These are phyloP conservation scores for Backusella australiensis DNA, from an alignment of 192 early-diverging fungal genomes.

Conservation along the genomic window DNA sequence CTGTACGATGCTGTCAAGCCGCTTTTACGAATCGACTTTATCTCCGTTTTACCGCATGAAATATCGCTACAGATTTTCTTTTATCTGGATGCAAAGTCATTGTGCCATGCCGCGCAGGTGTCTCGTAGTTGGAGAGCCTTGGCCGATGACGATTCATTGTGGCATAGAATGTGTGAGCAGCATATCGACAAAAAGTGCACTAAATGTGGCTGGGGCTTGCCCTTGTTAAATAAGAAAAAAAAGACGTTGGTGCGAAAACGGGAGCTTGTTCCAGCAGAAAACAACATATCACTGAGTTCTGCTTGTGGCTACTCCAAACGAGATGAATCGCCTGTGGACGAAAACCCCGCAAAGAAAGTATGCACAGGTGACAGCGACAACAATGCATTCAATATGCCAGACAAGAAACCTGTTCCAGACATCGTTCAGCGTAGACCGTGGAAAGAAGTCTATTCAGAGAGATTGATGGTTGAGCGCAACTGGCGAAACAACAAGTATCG, in stretches of 20 bases:
- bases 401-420: not conserved
- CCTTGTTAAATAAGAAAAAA: constrained; percentile 71
- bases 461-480: constrained; percentile 88
- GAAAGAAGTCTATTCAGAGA: constrained; percentile 95
- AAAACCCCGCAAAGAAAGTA: not conserved
- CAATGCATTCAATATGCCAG: not conserved
- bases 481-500: constrained; percentile 85
- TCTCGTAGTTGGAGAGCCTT: constrained; percentile 74
- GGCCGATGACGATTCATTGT: constrained; percentile 93
- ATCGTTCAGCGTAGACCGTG: constrained; percentile 64
- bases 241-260: not conserved
- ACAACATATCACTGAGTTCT: constrained; percentile 12
- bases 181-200: constrained; percentile 95
- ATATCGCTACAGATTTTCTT: constrained; percentile 82
- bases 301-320: constrained; percentile 8
- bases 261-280: constrained; percentile 21
- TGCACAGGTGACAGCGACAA: not conserved
- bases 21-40: constrained; percentile 80
- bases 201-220: constrained; percentile 97
- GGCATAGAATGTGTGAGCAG: constrained; percentile 97
- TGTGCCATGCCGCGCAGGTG: constrained; percentile 90
- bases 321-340: not conserved
- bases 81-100: constrained; percentile 87
- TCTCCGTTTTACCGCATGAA: constrained; percentile 74
- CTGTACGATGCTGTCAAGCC: constrained; percentile 67